Conservation (phyloP, 2,329 filamentous ascomycete species). For the Cercospora sesami region DNA sequence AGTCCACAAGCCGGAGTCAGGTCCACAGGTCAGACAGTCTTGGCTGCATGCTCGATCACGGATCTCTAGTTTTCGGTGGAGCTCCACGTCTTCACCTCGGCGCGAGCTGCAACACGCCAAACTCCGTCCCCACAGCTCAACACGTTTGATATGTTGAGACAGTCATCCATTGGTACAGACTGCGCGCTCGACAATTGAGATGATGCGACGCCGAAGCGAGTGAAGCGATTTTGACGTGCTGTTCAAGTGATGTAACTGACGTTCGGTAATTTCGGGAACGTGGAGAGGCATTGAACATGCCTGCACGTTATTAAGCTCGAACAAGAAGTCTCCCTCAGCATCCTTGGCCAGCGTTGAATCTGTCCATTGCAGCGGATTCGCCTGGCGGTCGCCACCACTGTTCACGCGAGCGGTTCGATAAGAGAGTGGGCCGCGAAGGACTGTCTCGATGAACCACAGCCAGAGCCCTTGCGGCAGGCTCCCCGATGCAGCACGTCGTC, state of each 20-base stretch:
- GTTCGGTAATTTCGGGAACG: conserved; percentile 22
- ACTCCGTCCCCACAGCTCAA: not conserved
- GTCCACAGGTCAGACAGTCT: not conserved
- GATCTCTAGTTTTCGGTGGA: not conserved
- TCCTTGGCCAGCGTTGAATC: conserved; percentile 8
- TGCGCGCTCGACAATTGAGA: not conserved
- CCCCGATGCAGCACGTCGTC: conserved; percentile 18
- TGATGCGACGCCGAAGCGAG: not conserved
- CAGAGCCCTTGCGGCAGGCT: conserved; percentile 13
- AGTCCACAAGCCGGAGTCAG: not conserved
- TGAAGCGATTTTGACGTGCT: not conserved
- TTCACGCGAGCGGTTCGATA: conserved; percentile 11
- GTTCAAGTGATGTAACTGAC: not conserved
- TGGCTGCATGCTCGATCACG: conserved; percentile 2
- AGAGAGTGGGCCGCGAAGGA: conserved; percentile 13
- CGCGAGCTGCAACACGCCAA: conserved; percentile 11
- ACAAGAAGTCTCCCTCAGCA: conserved; percentile 3
- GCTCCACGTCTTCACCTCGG: not conserved
- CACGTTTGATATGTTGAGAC: not conserved
- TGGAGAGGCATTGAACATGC: conserved; percentile 4
- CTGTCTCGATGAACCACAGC: not conserved
- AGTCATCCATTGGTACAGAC: not conserved
- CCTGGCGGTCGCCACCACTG: conserved; percentile 16
- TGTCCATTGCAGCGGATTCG: conserved; percentile 12
- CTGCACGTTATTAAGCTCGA: conserved; percentile 22